phyloP scores from a whole-genome alignment of 768 basidiomycete species.

The Rhodosporidiobolus odoratus region DNA sequence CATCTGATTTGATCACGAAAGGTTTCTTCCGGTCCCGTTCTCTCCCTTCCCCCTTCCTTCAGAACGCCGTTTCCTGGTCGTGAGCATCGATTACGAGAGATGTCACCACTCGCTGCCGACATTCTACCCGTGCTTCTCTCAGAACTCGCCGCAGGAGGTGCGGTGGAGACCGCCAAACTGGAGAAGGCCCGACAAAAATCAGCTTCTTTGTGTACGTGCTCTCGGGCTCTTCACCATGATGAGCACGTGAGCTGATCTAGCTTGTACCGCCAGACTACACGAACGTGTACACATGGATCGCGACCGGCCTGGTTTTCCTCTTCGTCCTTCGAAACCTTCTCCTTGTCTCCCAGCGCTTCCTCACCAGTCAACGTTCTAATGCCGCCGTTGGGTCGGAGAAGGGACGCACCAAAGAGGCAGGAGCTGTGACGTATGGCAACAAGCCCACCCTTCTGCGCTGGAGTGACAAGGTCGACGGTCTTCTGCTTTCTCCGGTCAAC shows the following conservation, averaged over 20 bases:
- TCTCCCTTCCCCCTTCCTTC: too few relatives aligned
- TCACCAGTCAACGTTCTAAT: not conserved
- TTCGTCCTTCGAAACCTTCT: slow-evolving; percentile 27
- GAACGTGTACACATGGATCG: slow-evolving; percentile 19
- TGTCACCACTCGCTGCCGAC: too few relatives aligned
- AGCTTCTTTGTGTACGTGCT: slow-evolving; percentile 4
- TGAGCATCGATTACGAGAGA: too few relatives aligned
- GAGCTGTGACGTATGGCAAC: not conserved
- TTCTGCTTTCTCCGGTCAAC: not conserved
- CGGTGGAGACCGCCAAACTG: not conserved
- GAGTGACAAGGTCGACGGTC: slow-evolving; percentile 7
- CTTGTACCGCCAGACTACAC: not conserved
- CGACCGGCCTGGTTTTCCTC: slow-evolving; percentile 8
- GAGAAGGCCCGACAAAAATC: slow-evolving; percentile 17
- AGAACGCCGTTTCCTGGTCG: too few relatives aligned
- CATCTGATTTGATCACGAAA: too few relatives aligned
- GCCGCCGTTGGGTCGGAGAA: not conserved
- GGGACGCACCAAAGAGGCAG: not conserved
- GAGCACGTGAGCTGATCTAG: too few relatives aligned
- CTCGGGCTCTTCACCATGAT: too few relatives aligned
- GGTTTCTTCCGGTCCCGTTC: too few relatives aligned
- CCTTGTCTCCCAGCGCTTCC: not conserved
- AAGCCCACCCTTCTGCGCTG: slow-evolving; percentile 2
- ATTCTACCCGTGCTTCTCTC: not conserved
- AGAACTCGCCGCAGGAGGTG: not conserved